Conservation (phyloP, 495 filamentous ascomycete genomes). For the Penicillium psychrofluorescens region DNA sequence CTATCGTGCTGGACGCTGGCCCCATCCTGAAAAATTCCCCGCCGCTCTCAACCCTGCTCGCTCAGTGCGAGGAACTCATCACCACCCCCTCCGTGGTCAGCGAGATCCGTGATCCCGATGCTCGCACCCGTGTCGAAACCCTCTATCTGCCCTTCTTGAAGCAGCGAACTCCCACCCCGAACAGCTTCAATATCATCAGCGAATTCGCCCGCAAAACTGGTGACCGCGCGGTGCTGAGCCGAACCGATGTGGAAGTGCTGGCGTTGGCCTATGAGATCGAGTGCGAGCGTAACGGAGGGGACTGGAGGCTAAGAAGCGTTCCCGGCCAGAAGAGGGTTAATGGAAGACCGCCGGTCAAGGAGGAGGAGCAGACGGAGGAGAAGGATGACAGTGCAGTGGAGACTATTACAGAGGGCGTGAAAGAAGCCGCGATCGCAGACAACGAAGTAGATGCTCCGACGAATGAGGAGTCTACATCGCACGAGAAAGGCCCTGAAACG, state of each 20-base stretch:
- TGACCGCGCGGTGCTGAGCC: constrained; percentile 78
- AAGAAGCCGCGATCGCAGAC: constrained; percentile 9
- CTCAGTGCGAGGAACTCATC: constrained; percentile 67
- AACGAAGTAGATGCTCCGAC: constrained; percentile 1
- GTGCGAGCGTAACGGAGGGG: constrained; percentile 72
- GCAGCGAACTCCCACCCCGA: constrained; percentile 61
- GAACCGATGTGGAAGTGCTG: constrained; percentile 79
- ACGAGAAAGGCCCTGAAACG: constrained; percentile 8
- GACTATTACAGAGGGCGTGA: constrained; percentile 20
- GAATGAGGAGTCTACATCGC: constrained; percentile 7
- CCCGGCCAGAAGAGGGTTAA: constrained; percentile 73
- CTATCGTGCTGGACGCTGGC: constrained; percentile 82
- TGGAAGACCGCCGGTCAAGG: constrained; percentile 53
- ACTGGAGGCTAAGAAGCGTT: constrained; percentile 70
- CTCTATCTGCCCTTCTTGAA: constrained; percentile 78
- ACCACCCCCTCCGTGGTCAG: constrained; percentile 81
- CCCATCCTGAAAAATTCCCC: constrained; percentile 88
- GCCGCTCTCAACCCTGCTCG: constrained; percentile 66
- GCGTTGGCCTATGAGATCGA: constrained; percentile 90
- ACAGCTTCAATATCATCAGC: constrained; percentile 69
- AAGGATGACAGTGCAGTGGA: constrained; percentile 21
- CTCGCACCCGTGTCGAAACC: constrained; percentile 71
- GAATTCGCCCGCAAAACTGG: constrained; percentile 87
- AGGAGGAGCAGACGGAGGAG: constrained; percentile 20
- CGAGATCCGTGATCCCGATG: constrained; percentile 83